phyloP scores from a whole-genome alignment of 1,284 basidiomycete genomes.

The Ustilago sp. region DNA sequence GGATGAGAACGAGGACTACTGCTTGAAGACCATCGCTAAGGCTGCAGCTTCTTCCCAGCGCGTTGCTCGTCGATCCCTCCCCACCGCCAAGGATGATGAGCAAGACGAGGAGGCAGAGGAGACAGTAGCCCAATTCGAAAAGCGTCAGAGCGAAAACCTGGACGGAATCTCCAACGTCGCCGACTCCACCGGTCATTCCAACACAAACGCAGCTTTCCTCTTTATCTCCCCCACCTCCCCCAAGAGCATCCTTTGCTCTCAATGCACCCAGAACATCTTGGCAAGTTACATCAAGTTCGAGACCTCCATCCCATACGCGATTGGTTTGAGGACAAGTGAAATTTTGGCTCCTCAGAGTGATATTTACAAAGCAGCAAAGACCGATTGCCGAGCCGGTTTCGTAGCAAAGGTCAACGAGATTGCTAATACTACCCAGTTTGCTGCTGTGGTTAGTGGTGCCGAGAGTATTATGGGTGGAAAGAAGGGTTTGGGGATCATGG shows the following conservation, averaged over 20 bases:
- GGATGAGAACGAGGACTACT: conserved; percentile 54
- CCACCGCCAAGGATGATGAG: conserved; percentile 16
- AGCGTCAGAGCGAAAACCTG: conserved; percentile 26
- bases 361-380: conserved; percentile 57
- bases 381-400: conserved; percentile 45
- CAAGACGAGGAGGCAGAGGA: conserved; percentile 18
- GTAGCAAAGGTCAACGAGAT: conserved; percentile 52
- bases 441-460: conserved; percentile 37
- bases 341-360: conserved; percentile 56
- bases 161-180: conserved; percentile 27
- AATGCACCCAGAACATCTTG: conserved; percentile 59
- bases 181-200: conserved; percentile 19
- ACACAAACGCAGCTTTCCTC: conserved; percentile 63
- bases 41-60: conserved; percentile 32
- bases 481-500: conserved; percentile 10
- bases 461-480: conserved; percentile 3
- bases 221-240: conserved; percentile 52
- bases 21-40: conserved; percentile 54
- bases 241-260: conserved; percentile 59
- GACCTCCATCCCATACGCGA: conserved; percentile 62
- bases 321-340: conserved; percentile 54
- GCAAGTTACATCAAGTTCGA: conserved; percentile 64
- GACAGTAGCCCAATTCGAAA: conserved; percentile 20
- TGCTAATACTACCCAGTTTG: conserved; percentile 55
- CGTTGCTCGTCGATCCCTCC: conserved; percentile 13